Evolutionary conservation across 2,329 filamentous ascomycete genomes (phyloP).

Genomic region (Lasiodiplodia citricola): DNA sequence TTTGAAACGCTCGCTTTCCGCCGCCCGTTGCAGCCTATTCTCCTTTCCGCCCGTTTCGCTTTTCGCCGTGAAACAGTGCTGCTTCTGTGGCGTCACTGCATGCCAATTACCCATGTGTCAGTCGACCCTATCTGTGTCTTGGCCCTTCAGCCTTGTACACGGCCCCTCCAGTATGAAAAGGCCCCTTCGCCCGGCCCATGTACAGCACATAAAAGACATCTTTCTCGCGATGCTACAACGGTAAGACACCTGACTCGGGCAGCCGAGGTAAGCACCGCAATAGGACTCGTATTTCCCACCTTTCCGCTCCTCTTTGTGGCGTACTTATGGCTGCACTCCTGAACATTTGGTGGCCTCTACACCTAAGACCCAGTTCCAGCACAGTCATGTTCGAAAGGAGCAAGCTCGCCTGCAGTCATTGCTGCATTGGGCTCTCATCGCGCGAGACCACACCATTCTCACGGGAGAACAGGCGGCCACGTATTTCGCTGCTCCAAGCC

Average conservation of each 20-base stretch:
- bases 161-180: neutral
- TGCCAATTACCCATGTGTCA: neutral
- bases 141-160: neutral
- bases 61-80: neutral
- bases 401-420: neutral
- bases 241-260: neutral
- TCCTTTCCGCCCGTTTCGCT: neutral
- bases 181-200: neutral
- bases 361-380: neutral
- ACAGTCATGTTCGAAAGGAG: neutral
- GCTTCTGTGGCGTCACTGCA: neutral
- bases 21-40: conserved; percentile 6
- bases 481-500: neutral
- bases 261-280: neutral
- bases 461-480: neutral
- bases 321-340: too few species aligned
- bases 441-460: neutral
- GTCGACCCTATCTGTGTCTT: neutral
- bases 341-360: neutral
- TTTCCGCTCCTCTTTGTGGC: neutral
- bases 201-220: neutral
- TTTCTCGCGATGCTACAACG: neutral
- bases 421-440: neutral
- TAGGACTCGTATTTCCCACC: neutral
- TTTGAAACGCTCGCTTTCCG: conserved; percentile 10